Base-by-base conservation (phyloP, 2,329 filamentous ascomycete genomes). In the Fusarium paranaense region DNA sequence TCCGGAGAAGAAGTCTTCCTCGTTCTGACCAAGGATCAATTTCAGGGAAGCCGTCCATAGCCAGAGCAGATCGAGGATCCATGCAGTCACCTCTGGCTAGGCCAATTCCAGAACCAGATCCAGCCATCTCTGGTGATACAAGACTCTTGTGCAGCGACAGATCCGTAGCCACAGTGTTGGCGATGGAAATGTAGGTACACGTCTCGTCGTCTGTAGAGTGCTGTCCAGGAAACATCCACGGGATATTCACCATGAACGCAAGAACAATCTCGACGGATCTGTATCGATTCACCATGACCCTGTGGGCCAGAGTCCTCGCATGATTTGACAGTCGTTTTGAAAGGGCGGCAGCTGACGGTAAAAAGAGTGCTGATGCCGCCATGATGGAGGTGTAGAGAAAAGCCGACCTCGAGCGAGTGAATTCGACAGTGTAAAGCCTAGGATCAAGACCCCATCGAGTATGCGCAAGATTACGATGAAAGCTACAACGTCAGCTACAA, bases 361-460 rank as follows among this genome's bases (percentile, higher is more conserved):
- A 83, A 76, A 94, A 94, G 2, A 93, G 84, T 0, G 92, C 90
- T 2, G 92, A 91, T 5, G 90, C 90, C 2, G 92, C 90, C 75
- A 93, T 86, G 59, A 94, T 90, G 1, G 92, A 93, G 0, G 92
- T 94, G 76, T 93, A 91, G 2, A 94, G 84, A 78, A 94, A 94
- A 1, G 91, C 88, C 0, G 92, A 94, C 57, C 91, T 89, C 2
- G 87, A 86, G 18, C 91, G 90, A 4, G 93, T 91, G 75, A 93
- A 94, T 1, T 86, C 82, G 20, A 90, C 85, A 0, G 89, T 93
- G 76, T 94, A 92, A 6, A 94, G 83, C 16, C 88, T 80, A 1
- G 91, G 91, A 74, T 94, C 92, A 10, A 94, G 88, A 0, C 92
- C 92, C 92, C 92, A 94, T 79, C 92, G 84, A 0, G 92, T 94